These are phyloP conservation scores for Phylloporus sp. DNA, from an alignment of 768 basidiomycete species.

Conservation along the genomic window DNA sequence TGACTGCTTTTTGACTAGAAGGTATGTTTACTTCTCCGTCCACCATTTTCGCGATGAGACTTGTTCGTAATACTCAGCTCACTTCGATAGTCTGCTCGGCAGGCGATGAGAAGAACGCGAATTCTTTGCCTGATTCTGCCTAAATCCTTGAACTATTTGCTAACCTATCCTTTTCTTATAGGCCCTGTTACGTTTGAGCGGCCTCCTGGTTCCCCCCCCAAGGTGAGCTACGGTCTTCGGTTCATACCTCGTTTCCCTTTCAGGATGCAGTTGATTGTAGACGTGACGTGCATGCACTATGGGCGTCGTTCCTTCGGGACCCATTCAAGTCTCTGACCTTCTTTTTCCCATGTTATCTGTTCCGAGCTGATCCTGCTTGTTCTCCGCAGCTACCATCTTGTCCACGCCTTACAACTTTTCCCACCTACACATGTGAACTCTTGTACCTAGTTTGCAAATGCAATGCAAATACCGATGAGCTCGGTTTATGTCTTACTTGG, in stretches of 20 bases:
- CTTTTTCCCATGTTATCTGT: neutral
- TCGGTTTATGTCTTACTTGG: neutral
- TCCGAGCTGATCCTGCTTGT: conserved; percentile 15
- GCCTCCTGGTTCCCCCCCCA: too few species aligned
- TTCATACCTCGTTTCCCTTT: conserved; percentile 5
- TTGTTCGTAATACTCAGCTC: conserved; percentile 52
- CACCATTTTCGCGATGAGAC: conserved; percentile 25
- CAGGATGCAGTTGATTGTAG: conserved; percentile 47
- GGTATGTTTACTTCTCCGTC: conserved; percentile 5
- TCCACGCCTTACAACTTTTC: neutral
- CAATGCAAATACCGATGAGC: conserved; percentile 1
- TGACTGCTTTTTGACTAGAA: neutral
- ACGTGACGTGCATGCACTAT: conserved; percentile 58
- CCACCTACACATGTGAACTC: conserved; percentile 1
- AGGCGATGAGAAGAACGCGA: conserved; percentile 52
- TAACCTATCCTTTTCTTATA: neutral
- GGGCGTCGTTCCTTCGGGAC: conserved; percentile 63
- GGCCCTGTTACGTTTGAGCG: neutral
- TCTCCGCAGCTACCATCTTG: neutral
- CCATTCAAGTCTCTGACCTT: conserved; percentile 78
- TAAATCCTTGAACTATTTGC: neutral
- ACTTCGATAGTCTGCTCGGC: conserved; percentile 50
- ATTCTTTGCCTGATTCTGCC: conserved; percentile 34
- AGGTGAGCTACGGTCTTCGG: conserved; percentile 13
- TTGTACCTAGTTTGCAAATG: conserved; percentile 16